Base-by-base conservation (phyloP, 768 basidiomycete genomes). In the Mycena galericulata region DNA sequence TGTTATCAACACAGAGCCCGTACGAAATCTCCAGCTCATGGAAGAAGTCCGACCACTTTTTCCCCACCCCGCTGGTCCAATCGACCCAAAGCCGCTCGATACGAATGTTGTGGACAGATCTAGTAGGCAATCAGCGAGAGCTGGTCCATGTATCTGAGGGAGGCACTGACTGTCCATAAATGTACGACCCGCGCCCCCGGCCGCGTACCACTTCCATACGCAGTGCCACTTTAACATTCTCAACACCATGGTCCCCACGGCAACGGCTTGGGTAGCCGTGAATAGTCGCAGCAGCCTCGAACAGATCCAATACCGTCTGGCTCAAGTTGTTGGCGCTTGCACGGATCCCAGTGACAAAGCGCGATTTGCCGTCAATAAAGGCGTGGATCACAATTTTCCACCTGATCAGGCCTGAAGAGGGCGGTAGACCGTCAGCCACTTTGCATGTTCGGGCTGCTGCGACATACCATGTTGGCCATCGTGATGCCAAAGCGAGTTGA, bases 31-130 rank as follows among this genome's bases (percentile, higher is more conserved):
- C 81, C 4, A 85, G 77, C 26, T 72, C 60, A 22, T 71, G 40
- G 65, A 83, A 84, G 53, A 83, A 81, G 1, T 67, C 49, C 30
- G 79, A 76, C 83, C 83, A 85, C 50, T 81, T 82, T 27, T 47
- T 29, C 1, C 80, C 79, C 65, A 81, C 73, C 0, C 76, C 78
- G 17, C 24, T 5, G 0, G 80, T 83, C 26, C 82, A 75, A 46
- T 84, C 80, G n/a, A 74, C 72, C 82, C 83, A 84, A 1, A 84
- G 70, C 1, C 79, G 68, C 53, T 85, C 81, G 38, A 83, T 81
- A 0, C 80, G 72, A 20, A 77, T 80, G 50, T 83, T 85, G 65
- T 84, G 82, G 12, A 84, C 79, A 67, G 78, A 80, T 36, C 81
- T 59, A 17, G 2, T 20, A 22, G 15, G 43, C 3, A 45, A 45